phyloP scores from a whole-genome alignment of 495 filamentous ascomycete genomes.

The Aspergillus ostianus region DNA sequence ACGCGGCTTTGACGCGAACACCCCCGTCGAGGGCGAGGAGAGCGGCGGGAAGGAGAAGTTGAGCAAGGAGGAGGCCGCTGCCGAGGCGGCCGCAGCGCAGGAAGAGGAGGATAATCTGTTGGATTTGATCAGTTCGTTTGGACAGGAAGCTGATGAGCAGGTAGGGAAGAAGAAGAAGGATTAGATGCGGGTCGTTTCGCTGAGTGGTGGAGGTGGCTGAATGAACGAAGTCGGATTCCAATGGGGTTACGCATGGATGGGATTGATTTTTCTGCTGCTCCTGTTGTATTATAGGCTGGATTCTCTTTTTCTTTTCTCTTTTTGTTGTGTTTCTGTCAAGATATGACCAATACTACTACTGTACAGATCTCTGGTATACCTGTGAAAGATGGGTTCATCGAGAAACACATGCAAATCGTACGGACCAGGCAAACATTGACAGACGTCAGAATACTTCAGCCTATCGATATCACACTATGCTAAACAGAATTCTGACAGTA shows the following conservation, averaged over 20 bases:
- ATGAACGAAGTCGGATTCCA: not conserved
- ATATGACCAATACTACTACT: not conserved
- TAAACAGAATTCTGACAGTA: conserved; percentile 15
- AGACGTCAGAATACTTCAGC: conserved; percentile 1
- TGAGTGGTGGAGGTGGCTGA: too few species aligned
- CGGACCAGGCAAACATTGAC: not conserved
- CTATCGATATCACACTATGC: conserved; percentile 15
- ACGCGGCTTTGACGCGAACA: conserved; percentile 70
- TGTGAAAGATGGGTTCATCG: not conserved
- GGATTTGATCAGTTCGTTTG: conserved; percentile 70
- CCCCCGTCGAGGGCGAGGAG: conserved; percentile 25
- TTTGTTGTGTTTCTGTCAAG: not conserved
- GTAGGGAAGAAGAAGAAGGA: conserved; percentile 36
- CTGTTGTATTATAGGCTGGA: conserved; percentile 3
- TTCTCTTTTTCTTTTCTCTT: not conserved
- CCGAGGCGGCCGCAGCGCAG: conserved; percentile 33
- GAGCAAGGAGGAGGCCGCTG: conserved; percentile 24
- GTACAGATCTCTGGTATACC: conserved; percentile 12
- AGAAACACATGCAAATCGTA: not conserved
- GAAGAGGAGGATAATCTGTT: conserved; percentile 59
- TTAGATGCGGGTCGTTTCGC: conserved; percentile 14
- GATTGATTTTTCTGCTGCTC: conserved; percentile 2
- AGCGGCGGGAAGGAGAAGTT: conserved; percentile 5
- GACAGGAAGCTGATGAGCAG: conserved; percentile 35
- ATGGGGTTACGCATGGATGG: not conserved